These are phyloP conservation scores for Apiospora pterosperma DNA, from an alignment of 2,329 filamentous ascomycete species.

Conservation along the genomic window DNA sequence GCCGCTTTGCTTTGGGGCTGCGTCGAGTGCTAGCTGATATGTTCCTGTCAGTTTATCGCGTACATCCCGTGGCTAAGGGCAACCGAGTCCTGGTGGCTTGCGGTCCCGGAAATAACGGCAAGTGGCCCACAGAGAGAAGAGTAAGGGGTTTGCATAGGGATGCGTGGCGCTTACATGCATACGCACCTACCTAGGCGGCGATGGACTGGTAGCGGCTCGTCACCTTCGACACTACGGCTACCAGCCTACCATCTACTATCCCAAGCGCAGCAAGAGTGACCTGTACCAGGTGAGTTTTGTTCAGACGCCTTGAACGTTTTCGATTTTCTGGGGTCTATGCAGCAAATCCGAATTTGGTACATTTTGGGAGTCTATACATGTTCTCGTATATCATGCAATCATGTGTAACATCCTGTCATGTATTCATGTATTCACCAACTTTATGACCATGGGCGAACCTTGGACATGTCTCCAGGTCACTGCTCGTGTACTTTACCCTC, in stretches of 20 bases:
- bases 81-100: conserved; percentile 81
- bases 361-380: not conserved
- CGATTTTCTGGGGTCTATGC: not conserved
- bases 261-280: conserved; percentile 86
- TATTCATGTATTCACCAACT: not conserved
- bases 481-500: conserved; percentile 1
- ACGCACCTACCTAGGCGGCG: conserved; percentile 65
- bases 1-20: too few relatives aligned
- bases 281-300: conserved; percentile 67
- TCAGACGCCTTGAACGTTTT: not conserved
- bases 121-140: conserved; percentile 8
- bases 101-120: conserved; percentile 75
- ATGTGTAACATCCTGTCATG: not conserved
- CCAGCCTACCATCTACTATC: conserved; percentile 83
- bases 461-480: not conserved
- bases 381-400: not conserved
- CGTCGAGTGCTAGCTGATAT: not conserved
- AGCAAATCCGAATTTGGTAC: not conserved
- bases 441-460: too few relatives aligned
- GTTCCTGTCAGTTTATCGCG: conserved; percentile 64
- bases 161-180: conserved; percentile 7
- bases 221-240: conserved; percentile 94
- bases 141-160: too few relatives aligned
- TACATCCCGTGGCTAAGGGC: conserved; percentile 73
- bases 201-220: conserved; percentile 89